Base-by-base conservation (phyloP, 2,329 filamentous ascomycete genomes). In the Trichoderma koningiopsis region DNA sequence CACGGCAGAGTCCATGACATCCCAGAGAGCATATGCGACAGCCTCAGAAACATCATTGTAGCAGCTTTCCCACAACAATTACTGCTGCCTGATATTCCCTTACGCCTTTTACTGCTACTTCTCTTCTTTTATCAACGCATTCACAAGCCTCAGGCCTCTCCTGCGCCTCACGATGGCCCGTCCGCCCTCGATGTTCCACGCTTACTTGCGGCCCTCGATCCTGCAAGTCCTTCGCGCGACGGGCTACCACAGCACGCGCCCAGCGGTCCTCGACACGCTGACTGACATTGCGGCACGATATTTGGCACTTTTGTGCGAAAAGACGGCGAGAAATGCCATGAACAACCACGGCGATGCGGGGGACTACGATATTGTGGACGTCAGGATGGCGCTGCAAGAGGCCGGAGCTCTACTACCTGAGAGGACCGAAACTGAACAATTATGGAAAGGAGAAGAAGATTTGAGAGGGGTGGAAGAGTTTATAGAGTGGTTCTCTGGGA, bases 151-250 rank as follows among this genome's bases (percentile, higher is more conserved):
- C n/a, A 49, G 47, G 47, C n/a, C 43, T 35, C 62, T n/a, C 49
- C 43, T 24, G 10, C 62, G 62, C 59, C 64, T 53, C 61, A 29
- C 43, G 22, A 86, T 86, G 84, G 80, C 80, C 74, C 81, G 80
- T 71, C 83, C 82, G 4, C 79, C 82, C 11, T 79, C 83, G n/a
- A 79, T 87, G 68, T 87, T 84, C 81, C 91, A 93, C 80, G 91
- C 92, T 71, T 90, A 97, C 72, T 86, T 98, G 69, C 93, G 94
- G 53, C 95, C 95, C 2, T 90, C 91, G 59, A 88, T 97, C 71
- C 88, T 98, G 69, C 94, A 97, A 81, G 95, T 97, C 75, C 89
- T 98, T 63, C 93, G 95, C 76, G 93, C 94, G 35, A 91, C 93
- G 29, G 95, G 95, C 77, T 98, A 96, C 82, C 92, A 96, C 78